Percentiles rank a stretch among this genome's conserved stretches.
These are phyloP conservation scores for Phialocephala subalpina DNA, from an alignment of 2,329 filamentous ascomycete species.

Conservation along the genomic window DNA sequence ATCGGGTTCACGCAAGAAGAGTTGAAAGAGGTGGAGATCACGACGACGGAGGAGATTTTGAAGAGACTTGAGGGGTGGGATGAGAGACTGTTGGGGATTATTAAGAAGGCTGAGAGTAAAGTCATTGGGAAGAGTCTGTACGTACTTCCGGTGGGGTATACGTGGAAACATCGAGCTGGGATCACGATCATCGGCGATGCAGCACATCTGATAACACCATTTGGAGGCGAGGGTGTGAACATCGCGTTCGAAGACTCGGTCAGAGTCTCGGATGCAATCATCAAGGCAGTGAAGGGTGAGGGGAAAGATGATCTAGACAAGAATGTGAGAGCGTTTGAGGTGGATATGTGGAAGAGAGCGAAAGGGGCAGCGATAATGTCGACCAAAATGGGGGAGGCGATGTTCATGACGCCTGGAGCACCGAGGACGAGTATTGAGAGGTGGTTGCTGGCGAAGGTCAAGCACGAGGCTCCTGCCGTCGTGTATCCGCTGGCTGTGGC, in stretches of 20 bases:
- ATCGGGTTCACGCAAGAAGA: neutral
- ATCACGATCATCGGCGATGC: conserved; percentile 58
- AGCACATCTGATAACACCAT: conserved; percentile 56
- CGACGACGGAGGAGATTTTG: conserved; percentile 23
- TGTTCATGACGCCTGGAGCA: conserved; percentile 27
- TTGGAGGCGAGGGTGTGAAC: conserved; percentile 52
- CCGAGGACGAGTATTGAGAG: conserved; percentile 25
- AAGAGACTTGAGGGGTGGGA: conserved; percentile 41
- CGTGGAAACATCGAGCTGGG: conserved; percentile 39
- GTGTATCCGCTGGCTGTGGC: neutral
- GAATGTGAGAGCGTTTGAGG: conserved; percentile 20
- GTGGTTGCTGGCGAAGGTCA: conserved; percentile 21
- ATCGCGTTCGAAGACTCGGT: conserved; percentile 48
- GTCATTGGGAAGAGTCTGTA: conserved; percentile 38
- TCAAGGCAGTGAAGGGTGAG: neutral
- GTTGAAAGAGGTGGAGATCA: neutral
- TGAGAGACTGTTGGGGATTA: conserved; percentile 36
- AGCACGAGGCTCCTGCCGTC: conserved; percentile 14
- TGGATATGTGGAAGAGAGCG: conserved; percentile 39
- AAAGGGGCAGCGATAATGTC: conserved; percentile 19
- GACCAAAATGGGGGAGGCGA: conserved; percentile 20
- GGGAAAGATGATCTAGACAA: conserved; percentile 2
- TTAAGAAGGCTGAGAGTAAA: conserved; percentile 36
- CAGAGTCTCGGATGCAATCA: conserved; percentile 50
- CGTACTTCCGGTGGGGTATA: conserved; percentile 29